Evolutionary conservation across 2,329 filamentous ascomycete species (phyloP).

Genomic region (Sporothrix mexicana): DNA sequence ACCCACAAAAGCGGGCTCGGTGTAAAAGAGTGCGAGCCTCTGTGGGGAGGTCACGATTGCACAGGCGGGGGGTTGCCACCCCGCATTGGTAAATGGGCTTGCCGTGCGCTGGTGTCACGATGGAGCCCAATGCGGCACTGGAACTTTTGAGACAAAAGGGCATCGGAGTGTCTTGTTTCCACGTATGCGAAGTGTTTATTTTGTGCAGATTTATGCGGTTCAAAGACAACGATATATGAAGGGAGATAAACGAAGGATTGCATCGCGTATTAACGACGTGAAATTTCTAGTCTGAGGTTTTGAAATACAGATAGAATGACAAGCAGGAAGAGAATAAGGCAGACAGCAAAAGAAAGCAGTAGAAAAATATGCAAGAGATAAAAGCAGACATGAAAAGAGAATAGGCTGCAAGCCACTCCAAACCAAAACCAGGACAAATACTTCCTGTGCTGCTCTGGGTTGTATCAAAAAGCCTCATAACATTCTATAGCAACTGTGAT

Average conservation of each 20-base stretch:
- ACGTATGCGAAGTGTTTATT: background rate
- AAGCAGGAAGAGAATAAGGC: background rate
- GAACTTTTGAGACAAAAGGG: background rate
- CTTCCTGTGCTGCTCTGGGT: background rate
- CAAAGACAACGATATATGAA: background rate
- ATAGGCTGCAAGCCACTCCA: background rate
- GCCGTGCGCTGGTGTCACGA: background rate
- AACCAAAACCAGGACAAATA: background rate
- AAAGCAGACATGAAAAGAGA: background rate
- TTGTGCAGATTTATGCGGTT: background rate
- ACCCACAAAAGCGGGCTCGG: constrained; percentile 24
- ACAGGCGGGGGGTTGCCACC: background rate
- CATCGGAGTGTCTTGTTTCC: background rate
- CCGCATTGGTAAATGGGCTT: background rate
- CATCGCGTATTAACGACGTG: background rate
- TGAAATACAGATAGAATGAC: background rate
- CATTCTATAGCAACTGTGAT: background rate
- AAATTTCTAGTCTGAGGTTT: background rate
- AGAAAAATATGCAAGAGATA: background rate
- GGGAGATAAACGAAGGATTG: background rate
- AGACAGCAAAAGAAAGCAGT: background rate
- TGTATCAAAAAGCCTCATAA: background rate
- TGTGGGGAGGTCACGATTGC: background rate
- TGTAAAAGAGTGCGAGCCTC: constrained; percentile 7
- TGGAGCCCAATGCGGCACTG: background rate